Base-by-base conservation (phyloP, 805 yeast genomes). In the Zygotorulaspora sp. region DNA sequence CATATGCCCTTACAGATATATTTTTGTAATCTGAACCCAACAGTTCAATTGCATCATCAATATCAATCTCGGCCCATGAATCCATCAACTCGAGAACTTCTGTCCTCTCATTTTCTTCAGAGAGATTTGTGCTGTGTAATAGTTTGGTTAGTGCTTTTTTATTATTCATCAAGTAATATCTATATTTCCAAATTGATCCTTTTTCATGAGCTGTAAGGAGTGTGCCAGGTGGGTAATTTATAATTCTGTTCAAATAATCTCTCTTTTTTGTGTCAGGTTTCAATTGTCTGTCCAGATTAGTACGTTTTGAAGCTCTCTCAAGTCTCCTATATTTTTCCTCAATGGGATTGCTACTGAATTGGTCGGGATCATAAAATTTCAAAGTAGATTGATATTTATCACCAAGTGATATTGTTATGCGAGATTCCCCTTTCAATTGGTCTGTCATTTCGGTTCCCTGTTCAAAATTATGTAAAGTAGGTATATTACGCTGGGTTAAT, bases 231-330 rank as follows among this genome's bases (percentile, higher is more conserved):
- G 96, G 89, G 53, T 80, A 85, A 16, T 69, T 68, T 36, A 90
- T 66, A 4, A 89, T 85, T 30, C 66, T 70, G 40, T 75, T 70
- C 37, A 90, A 70, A 47, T 84, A 83, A 44, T 81, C 87, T 49
- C 96, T 70, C 23, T 81, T 70, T 51, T 79, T 83, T 3, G 95
- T 82, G 13, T 90, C 83, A 1, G 98, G 98, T 50, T 89, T 86
- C 32, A 86, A 68, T 41, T 88, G 96, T 48, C 77, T 78, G 55
- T 89, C 97, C 24, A 86, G 62, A 18, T 84, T 74, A 1, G 85
- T 73, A 34, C 81, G 76, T 52, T 83, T 82, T 49, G 89, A 86
- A 33, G 83, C 77, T 60, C 97, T 81, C 46, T 89, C 92, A 36
- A 90, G 63, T 41, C 82, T 78, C 48, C 95, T 77, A 55, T 83